A percentile compares a stretch with the other conserved stretches of the same genome.
phyloP scores from a whole-genome alignment of 495 filamentous ascomycete genomes.

The Copromyces sp. region DNA sequence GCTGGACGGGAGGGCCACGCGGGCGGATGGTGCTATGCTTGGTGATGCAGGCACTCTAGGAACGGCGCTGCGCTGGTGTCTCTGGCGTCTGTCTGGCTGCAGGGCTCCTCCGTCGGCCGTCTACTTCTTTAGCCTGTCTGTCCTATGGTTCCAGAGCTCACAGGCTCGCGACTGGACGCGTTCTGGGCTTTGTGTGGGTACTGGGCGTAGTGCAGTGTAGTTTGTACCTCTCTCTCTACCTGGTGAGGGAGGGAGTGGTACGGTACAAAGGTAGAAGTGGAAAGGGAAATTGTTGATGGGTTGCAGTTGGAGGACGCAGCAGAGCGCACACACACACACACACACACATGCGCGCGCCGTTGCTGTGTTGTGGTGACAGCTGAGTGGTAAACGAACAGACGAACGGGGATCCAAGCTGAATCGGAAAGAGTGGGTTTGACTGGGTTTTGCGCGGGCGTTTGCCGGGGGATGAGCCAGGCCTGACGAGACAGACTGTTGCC shows the following conservation, averaged over 20 bases:
- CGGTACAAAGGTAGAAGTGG: not conserved
- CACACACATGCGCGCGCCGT: not conserved
- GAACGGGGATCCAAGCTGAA: not conserved
- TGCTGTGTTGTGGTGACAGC: not conserved
- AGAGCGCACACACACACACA: not conserved
- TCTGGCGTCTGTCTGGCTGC: not conserved
- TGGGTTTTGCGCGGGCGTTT: not conserved
- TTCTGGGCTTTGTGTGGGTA: not conserved
- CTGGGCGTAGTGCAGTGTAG: not conserved
- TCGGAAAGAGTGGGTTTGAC: not conserved
- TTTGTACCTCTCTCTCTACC: not conserved
- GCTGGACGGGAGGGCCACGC: not conserved
- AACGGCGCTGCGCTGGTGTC: not conserved
- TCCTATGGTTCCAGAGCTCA: not conserved
- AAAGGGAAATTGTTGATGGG: not conserved
- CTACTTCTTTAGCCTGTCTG: not conserved
- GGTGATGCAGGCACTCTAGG: not conserved
- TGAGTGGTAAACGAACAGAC: not conserved
- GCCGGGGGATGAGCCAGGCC: not conserved
- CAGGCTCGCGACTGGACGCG: not conserved
- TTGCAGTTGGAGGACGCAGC: slow-evolving; percentile 1
- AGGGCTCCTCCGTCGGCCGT: not conserved
- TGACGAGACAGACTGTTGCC: slow-evolving; percentile 4
- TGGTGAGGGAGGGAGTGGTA: not conserved
- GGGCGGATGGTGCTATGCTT: not conserved